Evolutionary conservation across 1,284 basidiomycete species (phyloP).

Genomic region (Leccinum angustisporum): DNA sequence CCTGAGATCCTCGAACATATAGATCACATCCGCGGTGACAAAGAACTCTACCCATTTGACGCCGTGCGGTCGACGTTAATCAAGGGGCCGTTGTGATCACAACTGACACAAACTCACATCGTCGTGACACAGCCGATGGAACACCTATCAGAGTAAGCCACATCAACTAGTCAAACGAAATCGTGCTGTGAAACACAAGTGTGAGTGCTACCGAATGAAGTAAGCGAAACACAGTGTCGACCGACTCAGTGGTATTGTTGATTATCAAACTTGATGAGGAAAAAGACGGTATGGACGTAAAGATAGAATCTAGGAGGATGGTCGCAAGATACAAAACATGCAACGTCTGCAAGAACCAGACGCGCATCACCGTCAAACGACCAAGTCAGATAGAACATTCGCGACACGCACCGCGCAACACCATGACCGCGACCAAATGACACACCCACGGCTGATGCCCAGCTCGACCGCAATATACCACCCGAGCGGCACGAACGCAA

Average conservation of each 20-base stretch:
- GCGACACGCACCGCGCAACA: constrained; percentile 71
- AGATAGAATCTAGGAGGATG: constrained; percentile 97
- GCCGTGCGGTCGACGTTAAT: constrained; percentile 39
- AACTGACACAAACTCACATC: constrained; percentile 48
- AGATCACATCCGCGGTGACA: constrained; percentile 92
- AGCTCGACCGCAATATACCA: constrained; percentile 98
- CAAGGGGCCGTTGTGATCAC: background rate
- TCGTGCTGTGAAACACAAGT: constrained; percentile 55
- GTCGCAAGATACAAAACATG: constrained; percentile 95
- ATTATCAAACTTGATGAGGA: constrained; percentile 94
- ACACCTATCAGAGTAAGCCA: constrained; percentile 88
- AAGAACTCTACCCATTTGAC: constrained; percentile 98
- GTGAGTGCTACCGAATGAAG: constrained; percentile 4
- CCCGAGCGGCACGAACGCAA: constrained; percentile 93
- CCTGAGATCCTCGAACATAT: constrained; percentile 99
- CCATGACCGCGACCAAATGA: constrained; percentile 93
- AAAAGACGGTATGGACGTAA: constrained; percentile 96
- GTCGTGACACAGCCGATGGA: constrained; percentile 92
- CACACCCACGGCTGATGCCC: constrained; percentile 86
- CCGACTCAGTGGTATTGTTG: constrained; percentile 81
- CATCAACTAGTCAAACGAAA: constrained; percentile 95
- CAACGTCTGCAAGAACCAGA: constrained; percentile 65
- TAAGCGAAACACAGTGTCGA: constrained; percentile 16
- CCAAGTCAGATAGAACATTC: background rate
- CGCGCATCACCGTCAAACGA: background rate